Base-by-base conservation (phyloP, 768 basidiomycete species). In the Dentipellis sp. region DNA sequence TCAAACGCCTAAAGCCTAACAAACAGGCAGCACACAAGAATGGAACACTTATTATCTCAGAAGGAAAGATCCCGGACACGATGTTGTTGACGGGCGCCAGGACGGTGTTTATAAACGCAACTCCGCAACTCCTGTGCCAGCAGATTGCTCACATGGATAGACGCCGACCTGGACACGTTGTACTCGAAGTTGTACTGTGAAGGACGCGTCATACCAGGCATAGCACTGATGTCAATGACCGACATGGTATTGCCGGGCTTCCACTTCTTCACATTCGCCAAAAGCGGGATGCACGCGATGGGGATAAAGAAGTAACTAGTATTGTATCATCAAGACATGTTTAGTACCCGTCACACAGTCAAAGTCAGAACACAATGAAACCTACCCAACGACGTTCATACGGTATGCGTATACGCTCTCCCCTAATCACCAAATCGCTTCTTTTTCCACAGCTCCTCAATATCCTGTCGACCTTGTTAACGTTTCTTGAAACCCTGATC, bases 101-200 rank as follows among this genome's bases (percentile, higher is more conserved):
- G n/a, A 71, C 63, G 0, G 63, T 66, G 6, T 61, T 49, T 19
- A n/a, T n/a, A n/a, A n/a, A n/a, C n/a, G n/a, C n/a, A n/a, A n/a
- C 65, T 62, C 19, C 63, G 62, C 47, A 74, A 61, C 57, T 74
- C 73, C 49, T 68, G 65, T 7, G 73, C 72, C 16, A 75, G 67
- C 45, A 71, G 61, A 16, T 55, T 66, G 53, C 56, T 72, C 10
- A 74, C 63, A 12, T 72, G 71, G 36, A 71, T 69, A 1, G 68
- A 60, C 14, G 71, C 73, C 0, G 67, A 67, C 66, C 77, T 78
- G 2, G 71, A 68, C 3, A 71, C 67, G 56, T 76, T 78, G 64
- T 78, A 77, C 59, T 67, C 67, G 68, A 74, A 73, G 54, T 77
- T 75, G 52, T 70, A 61, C 63, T 78, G 77, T 6, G 67, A 59